Evolutionary conservation across 2,329 filamentous ascomycete genomes (phyloP).

Genomic region (Fusarium chuoi): DNA sequence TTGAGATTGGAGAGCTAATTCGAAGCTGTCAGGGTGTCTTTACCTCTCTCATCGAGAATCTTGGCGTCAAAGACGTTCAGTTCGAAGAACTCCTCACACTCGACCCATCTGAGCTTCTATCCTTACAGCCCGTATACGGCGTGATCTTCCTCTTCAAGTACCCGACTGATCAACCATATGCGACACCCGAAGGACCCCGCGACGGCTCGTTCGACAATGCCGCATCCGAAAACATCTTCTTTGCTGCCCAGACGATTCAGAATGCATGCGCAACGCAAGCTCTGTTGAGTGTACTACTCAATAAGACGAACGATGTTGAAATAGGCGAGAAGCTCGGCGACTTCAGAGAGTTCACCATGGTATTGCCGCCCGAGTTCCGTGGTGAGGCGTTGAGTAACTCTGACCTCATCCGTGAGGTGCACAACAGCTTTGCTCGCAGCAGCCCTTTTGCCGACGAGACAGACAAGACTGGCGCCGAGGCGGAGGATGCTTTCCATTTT

Average conservation of each 20-base stretch:
- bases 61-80: slow-evolving; percentile 93
- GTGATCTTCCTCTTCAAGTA: slow-evolving; percentile 99
- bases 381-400: slow-evolving; percentile 71
- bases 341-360: slow-evolving; percentile 89
- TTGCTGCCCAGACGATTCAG: slow-evolving; percentile 96
- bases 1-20: not conserved
- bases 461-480: slow-evolving; percentile 65
- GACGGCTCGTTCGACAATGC: slow-evolving; percentile 85
- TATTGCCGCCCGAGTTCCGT: slow-evolving; percentile 78
- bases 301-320: slow-evolving; percentile 77
- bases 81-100: slow-evolving; percentile 96
- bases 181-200: slow-evolving; percentile 69
- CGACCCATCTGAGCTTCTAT: slow-evolving; percentile 77
- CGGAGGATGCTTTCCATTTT: slow-evolving; percentile 97
- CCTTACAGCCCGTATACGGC: slow-evolving; percentile 85
- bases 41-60: slow-evolving; percentile 90
- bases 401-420: slow-evolving; percentile 78
- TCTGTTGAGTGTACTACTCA: slow-evolving; percentile 89
- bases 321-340: slow-evolving; percentile 77
- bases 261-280: slow-evolving; percentile 98
- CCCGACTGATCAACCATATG: slow-evolving; percentile 75
- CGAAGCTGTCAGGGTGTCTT: slow-evolving; percentile 80
- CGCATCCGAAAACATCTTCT: slow-evolving; percentile 84
- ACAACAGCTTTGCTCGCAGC: slow-evolving; percentile 89
- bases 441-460: slow-evolving; percentile 96